Base-by-base conservation (phyloP, 345 rosid genomes). In the Sonneratia alba region DNA sequence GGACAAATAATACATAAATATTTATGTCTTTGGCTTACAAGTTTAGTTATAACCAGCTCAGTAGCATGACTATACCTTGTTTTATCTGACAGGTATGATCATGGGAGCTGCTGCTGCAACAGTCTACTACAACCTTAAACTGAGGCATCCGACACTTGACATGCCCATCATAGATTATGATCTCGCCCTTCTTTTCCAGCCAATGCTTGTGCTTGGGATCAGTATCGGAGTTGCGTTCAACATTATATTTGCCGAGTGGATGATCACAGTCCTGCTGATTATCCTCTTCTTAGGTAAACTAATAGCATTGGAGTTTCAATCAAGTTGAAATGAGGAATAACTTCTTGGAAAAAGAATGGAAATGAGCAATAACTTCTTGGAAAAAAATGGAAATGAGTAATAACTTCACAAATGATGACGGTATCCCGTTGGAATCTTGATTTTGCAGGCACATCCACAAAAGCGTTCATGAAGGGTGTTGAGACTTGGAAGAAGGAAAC, bases 401-500 rank as follows among this genome's bases (percentile, higher is more conserved):
- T 59, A 27, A 4, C 66, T 27, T 32, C 32, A 32, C 4, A 7
- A 62, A 13, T 12, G 36, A 34, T 34, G 43, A 27, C 37, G 10
- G 1, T 38, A 4, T 40, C 43, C 9, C 43, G 13, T 22, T n/a
- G 12, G 27, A 62, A 62, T 62, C 38, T 34, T 13, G 66, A 66
- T 4, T 72, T 57, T 79, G 74, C 76, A 91, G 97, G 86, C 14
- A 91, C 97, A 19, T 87, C 97, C 24, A 84, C 90, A 16, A 91
- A 84, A 81, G 90, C 95, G 71, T 91, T 87, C 82, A 72, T 89
- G 36, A 91, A 87, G 75, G 97, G 97, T 72, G 81, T 82, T 47
- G 93, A 91, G 78, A 91, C 91, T 47, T 91, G 97, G 95, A 89
- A 82, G 45, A 91, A 89, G 69, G 97, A 91, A 80, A 86, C 95